These are phyloP conservation scores for Fagopyrum tataricum DNA, from an alignment of 148 eudicot species.

Conservation along the genomic window DNA sequence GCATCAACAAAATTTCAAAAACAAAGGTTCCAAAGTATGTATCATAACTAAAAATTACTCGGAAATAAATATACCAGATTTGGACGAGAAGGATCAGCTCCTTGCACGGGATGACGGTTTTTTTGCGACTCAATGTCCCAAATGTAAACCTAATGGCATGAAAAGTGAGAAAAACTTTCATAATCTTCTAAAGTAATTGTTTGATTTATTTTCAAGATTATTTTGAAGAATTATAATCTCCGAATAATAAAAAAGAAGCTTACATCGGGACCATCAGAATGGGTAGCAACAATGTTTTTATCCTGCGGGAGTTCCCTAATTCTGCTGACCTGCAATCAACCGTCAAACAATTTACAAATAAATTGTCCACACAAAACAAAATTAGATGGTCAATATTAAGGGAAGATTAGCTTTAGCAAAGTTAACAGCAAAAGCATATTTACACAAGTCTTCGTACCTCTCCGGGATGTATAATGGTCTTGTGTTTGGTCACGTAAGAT, in stretches of 20 bases:
- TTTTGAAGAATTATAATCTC: too few relatives aligned
- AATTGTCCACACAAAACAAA: background rate
- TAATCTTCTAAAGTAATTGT: background rate
- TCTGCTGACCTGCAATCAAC: conserved; percentile 70
- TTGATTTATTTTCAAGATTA: too few relatives aligned
- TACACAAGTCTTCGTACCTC: conserved; percentile 48
- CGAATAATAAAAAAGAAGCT: conserved; percentile 13
- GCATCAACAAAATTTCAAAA: conserved; percentile 10
- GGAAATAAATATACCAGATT: conserved; percentile 42
- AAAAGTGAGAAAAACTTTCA: background rate
- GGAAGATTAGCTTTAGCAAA: background rate
- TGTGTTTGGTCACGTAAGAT: conserved; percentile 86
- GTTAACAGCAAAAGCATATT: background rate
- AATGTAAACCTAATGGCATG: conserved; percentile 51
- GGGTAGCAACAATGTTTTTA: conserved; percentile 85
- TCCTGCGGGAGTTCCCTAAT: conserved; percentile 92
- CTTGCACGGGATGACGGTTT: conserved; percentile 72
- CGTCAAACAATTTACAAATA: too few relatives aligned
- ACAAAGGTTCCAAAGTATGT: background rate
- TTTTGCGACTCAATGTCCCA: conserved; percentile 95
- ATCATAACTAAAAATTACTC: too few relatives aligned
- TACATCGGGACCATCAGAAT: conserved; percentile 93
- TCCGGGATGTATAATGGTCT: conserved; percentile 97
- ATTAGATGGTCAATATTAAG: background rate
- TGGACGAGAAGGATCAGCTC: conserved; percentile 79